Base-by-base conservation (phyloP, 768 basidiomycete genomes). In the Leccinum truebloodii region DNA sequence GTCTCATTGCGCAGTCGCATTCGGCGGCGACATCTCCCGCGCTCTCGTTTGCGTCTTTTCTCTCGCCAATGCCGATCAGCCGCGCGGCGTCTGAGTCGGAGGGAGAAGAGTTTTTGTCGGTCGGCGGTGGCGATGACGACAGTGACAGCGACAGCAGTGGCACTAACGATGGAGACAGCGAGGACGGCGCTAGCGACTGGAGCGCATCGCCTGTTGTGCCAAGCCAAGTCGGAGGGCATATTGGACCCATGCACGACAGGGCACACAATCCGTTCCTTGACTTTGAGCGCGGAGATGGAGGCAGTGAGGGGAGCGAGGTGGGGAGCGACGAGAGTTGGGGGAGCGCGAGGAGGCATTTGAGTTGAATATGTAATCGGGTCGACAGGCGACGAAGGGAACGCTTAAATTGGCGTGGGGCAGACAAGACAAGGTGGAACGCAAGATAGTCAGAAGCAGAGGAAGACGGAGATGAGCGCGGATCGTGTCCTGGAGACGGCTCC, bases 321-420 rank as follows among this genome's bases (percentile, higher is more conserved):
- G 69, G 62, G 2, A 70, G 69, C 5, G 70, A 67, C 3, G 65
- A 62, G 51, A 70, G 69, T 24, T 69, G 70, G 70, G 70, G 67
- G 32, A 71, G 70, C 32, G 70, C 61, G 34, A 63, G 58, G 54
- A 54, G 56, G 51, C 59, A 67, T 44, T 63, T 63, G 59, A 18
- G 26, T 32, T 41, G 41, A 41, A 39, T n/a, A 10, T 41, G 16
- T n/a, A n/a, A 41, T 41, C 18, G 18, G 39, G 18, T 41, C 18
- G 39, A 41, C 39, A 8, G 39, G 39, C 39, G 18, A 41, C 16
- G 37, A 16, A 12, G 39, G 39, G 18, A 8, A n/a, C 4, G 3
- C 7, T 41, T 41, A 3, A 18, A 41, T 41, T 41, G 39, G 39
- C 18, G 18, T 41, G 18, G 39, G 39, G 9, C 18, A n/a, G 9